These are phyloP conservation scores for Aspergillus affinis DNA, from an alignment of 495 filamentous ascomycete species.

Conservation along the genomic window DNA sequence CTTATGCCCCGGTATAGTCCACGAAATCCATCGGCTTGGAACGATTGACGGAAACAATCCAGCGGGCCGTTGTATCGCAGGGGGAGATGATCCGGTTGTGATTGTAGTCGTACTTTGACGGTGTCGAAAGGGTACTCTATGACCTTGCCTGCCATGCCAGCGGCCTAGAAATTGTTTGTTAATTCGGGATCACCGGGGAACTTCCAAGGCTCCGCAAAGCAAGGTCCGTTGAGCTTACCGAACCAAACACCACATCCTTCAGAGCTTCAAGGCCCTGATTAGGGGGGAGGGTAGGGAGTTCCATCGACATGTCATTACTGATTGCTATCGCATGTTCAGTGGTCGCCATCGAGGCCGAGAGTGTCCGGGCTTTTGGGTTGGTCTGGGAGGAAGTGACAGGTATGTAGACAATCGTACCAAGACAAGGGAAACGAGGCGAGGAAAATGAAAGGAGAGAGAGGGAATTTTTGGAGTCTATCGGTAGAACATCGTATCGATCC, in stretches of 20 bases:
- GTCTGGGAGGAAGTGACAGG: conserved; percentile 10
- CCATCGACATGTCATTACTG: conserved; percentile 41
- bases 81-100: conserved; percentile 78
- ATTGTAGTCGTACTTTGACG: conserved; percentile 76
- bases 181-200: conserved; percentile 5
- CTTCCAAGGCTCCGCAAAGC: conserved; percentile 7
- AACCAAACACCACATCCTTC: conserved; percentile 82
- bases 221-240: conserved; percentile 51
- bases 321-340: conserved; percentile 42
- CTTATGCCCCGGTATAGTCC: conserved; percentile 92
- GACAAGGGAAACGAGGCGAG: conserved; percentile 20
- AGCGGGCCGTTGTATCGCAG: conserved; percentile 82
- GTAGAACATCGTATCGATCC: conserved; percentile 22
- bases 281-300: conserved; percentile 43
- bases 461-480: conserved; percentile 13
- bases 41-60: conserved; percentile 88
- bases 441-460: conserved; percentile 7
- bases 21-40: conserved; percentile 65
- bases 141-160: conserved; percentile 89
- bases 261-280: conserved; percentile 64
- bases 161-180: conserved; percentile 50
- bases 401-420: conserved; percentile 9
- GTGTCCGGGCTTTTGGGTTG: not conserved
- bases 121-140: conserved; percentile 99
- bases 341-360: conserved; percentile 35